Conservation (phyloP, 495 filamentous ascomycete genomes). For the Aspergillus ellipticus region DNA sequence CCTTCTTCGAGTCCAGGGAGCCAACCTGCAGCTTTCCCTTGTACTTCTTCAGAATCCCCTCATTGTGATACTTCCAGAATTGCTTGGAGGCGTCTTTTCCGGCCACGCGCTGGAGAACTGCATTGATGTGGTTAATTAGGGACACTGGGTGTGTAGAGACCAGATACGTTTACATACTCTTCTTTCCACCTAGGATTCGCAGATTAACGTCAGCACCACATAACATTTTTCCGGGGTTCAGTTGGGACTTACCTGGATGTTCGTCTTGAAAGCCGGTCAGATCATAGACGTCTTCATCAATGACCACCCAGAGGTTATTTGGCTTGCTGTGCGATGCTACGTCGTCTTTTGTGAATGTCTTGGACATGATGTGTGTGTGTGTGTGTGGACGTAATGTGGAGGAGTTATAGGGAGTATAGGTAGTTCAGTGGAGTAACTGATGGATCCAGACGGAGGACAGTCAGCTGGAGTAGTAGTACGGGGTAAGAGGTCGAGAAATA, state of each 20-base stretch:
- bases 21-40: slow-evolving; percentile 82
- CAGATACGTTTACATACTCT: slow-evolving; percentile 56
- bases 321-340: slow-evolving; percentile 87
- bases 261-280: slow-evolving; percentile 91
- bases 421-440: neutral
- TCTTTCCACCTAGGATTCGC: slow-evolving; percentile 74
- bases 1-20: slow-evolving; percentile 82
- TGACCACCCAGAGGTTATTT: slow-evolving; percentile 80
- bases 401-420: neutral
- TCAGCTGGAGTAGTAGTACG: neutral
- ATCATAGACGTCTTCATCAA: slow-evolving; percentile 97
- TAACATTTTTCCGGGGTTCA: neutral
- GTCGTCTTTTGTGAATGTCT: slow-evolving; percentile 77
- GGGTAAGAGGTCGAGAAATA: slow-evolving; percentile 1
- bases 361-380: slow-evolving; percentile 62
- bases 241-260: slow-evolving; percentile 78
- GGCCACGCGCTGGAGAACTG: slow-evolving; percentile 83
- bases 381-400: neutral
- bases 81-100: slow-evolving; percentile 97
- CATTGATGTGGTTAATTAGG: slow-evolving; percentile 18
- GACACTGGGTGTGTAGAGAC: neutral
- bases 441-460: neutral
- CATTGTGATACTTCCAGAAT: slow-evolving; percentile 99
- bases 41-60: slow-evolving; percentile 92
- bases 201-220: slow-evolving; percentile 20